Base-by-base conservation (phyloP, 371 early-diverging fungal genomes). In the Haplosporangium sp. region DNA sequence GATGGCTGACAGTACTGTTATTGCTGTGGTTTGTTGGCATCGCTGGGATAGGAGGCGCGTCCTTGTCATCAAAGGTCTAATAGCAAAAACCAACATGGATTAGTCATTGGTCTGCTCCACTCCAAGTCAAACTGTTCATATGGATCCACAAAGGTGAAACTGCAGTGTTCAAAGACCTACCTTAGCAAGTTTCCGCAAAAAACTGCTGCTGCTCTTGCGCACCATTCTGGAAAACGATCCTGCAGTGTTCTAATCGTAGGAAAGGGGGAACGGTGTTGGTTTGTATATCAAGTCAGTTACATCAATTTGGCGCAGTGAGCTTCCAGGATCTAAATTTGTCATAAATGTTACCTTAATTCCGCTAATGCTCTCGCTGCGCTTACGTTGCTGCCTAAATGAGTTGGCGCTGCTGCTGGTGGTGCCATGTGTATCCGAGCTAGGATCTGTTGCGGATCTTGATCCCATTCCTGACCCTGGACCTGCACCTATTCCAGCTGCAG, bases 21-120 rank as follows among this genome's bases (percentile, higher is more conserved):
- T 59, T 60, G 21, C 11, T 67, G 29, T 64, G 59, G n/a, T 29
- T 1, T 29, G 51, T 20, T 2, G 69, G 69, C 41, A 69, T 43
- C 14, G 23, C 45, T n/a, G 74, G 74, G 29, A 58, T 76, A 16
- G 76, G 76, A 14, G 76, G 76, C 14, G 76, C 76, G 21, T 76
- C 76, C 50, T 69, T 76, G 62, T 76, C 76, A n/a, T 76, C 76
- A 63, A 76, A 76, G 59, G 53, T 76, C 76, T 76, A 57, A 52
- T 21, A 38, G 43, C 14, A 29, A 53, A 47, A 55, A n/a, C 12
- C 13, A 55, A 18, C 47, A 47, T 56, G 57, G 38, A 37, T 55
- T 2, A 62, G 57, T 21, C 14, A 12, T 3, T 6, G 14, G 1
- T 42, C 11, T 65, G 16, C 48, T 45, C 37, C n/a, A 12, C 46